phyloP scores from a whole-genome alignment of 306 rosid species.

The peach (Prunus persica) region Prunus_persica_NCBIv2 NC_034016.1:7254001-7254500 shows the following conservation, averaged over 20 bases:
- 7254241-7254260: background rate
- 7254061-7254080: constrained; percentile 62
- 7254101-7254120: background rate
- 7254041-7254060: constrained; percentile 62
- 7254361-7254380: background rate
- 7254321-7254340: background rate
- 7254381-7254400: background rate
- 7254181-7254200: background rate
- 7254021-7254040: constrained; percentile 89
- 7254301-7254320: background rate
- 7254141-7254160: background rate
- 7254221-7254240: background rate
- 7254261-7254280: background rate
- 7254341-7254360: background rate
- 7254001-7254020: constrained; percentile 96
- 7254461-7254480: background rate
- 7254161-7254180: background rate
- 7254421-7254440: background rate
- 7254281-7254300: background rate
- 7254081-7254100: constrained; percentile 41
- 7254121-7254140: background rate
- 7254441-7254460: background rate
- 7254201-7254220: background rate
- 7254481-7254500: background rate
- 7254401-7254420: background rate